Evolutionary conservation across 2,329 filamentous ascomycete genomes (phyloP), one percentile per base, ranked within the genome.

Genomic region (Aspergillus texensis): DNA sequence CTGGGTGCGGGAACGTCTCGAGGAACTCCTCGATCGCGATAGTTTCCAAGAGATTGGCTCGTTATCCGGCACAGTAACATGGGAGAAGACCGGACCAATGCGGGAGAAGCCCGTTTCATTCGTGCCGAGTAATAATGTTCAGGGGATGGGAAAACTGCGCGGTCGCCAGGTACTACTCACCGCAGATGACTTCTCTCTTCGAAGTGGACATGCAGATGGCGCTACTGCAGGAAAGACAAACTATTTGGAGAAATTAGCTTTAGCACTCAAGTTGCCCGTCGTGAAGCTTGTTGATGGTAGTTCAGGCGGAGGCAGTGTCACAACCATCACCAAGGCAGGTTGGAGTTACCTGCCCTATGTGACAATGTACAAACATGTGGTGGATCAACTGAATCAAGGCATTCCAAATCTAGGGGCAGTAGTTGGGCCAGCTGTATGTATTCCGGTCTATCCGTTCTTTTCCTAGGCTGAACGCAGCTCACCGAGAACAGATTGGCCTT

Each of bases 381-480:
- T 86, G 1, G 74, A 84, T 72, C 87, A 89, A 69, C 74, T 89
- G 63, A 89, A 89, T 67, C 76, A 82, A 66, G 88, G 88, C 0
- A 89, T 90, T 56, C 87, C 87, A 1, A 90, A 90, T 70, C 70
- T 89, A 1, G 87, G 87, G 1, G 87, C 87, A 1, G 85, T 89
- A 0, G 69, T 89, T 12, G 88, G 88, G 0, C 87, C 88, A 6
- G 87, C 87, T 0, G 79, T 81, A 66, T 58, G 75, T 66, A 34
- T 64, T 24, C 21, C 5, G n/a, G 32, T 45, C 12, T 21, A 30
- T 2, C 16, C 4, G 6, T 3, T 45, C 6, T 39, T 11, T 26
- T 48, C 46, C 12, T 48, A 24, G 4, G 11, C 19, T 54, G 19
- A 19, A 30, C 26, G 26, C 26, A 4, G 52, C 52, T 54, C 19